Evolutionary conservation across 139 green algal species (phyloP), one percentile per base, ranked within the genome.

Genomic region (Chlorella sp.): DNA sequence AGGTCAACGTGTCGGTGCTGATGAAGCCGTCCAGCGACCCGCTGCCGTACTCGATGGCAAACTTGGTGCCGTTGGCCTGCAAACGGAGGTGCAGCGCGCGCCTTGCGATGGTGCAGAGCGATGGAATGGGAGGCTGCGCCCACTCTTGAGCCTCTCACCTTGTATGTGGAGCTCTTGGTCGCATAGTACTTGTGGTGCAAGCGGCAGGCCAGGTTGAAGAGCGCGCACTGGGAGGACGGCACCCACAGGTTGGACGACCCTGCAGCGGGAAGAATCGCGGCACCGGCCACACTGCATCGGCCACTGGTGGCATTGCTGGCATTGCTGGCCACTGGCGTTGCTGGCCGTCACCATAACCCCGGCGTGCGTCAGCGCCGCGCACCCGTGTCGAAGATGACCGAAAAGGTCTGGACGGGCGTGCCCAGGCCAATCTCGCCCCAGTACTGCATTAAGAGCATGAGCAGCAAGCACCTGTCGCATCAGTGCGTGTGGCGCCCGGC

Each of bases 1-100:
- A 85, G 27, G 66, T 84, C 24, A 98, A 80, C 0, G 60, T 75
- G 75, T 99, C 96, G 32, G 80, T n/a, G 64, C 79, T 92, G 62
- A 98, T 81, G 86, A 94, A 98, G 0, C 96, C 96, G 14, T 81
- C 86, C 69, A 99, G 83, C 0, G 86, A 91, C 23, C 96, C 96
- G 20, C 74, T 92, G 70, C 96, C 96, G 72, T 99, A 99, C 83
- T 99, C 87, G 29, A 99, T 99, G 1, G 86, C 84, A 83, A 99
- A 99, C 49, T 93, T 77, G 0, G 86, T 93, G 24, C 91, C 91
- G 64, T 96, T 91, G 31, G 75, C 74, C 86, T 92, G 81, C 23
- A n/a, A n/a, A n/a, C n/a, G n/a, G n/a, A n/a, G n/a, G n/a, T n/a
- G n/a, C n/a, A n/a, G n/a, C n/a, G n/a, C n/a, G n/a, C n/a, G n/a